phyloP scores from a whole-genome alignment of 2,329 filamentous ascomycete species.

The Fusarium tuaranense region DNA sequence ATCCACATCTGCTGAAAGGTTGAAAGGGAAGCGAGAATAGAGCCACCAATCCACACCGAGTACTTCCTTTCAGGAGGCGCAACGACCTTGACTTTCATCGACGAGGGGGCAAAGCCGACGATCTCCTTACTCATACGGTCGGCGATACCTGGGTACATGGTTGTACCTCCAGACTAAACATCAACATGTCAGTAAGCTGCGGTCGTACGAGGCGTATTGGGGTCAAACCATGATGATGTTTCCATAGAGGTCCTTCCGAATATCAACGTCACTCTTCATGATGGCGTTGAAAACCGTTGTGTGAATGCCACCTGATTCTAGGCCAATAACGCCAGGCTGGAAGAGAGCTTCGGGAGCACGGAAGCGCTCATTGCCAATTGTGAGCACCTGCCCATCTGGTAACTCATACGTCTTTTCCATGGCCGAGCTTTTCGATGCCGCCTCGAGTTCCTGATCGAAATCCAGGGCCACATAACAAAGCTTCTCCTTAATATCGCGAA shows the following conservation, averaged over 20 bases:
- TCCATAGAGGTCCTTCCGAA: conserved; percentile 99
- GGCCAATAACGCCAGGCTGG: conserved; percentile 98
- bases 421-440: conserved; percentile 96
- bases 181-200: neutral
- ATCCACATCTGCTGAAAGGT: conserved; percentile 99
- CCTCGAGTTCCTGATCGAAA: conserved; percentile 99
- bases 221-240: conserved; percentile 99
- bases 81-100: conserved; percentile 99
- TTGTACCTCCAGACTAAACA: conserved; percentile 97
- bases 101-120: conserved; percentile 97
- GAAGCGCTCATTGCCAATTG: conserved; percentile 99
- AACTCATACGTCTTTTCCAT: conserved; percentile 99
- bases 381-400: conserved; percentile 99
- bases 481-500: conserved; percentile 99
- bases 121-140: conserved; percentile 99
- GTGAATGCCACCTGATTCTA: conserved; percentile 98
- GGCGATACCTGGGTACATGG: conserved; percentile 99
- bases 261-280: conserved; percentile 99
- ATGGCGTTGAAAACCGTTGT: conserved; percentile 99
- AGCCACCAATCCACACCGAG: conserved; percentile 99
- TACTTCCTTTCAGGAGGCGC: conserved; percentile 99
- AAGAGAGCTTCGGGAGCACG: conserved; percentile 99
- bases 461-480: conserved; percentile 99
- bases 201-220: neutral
- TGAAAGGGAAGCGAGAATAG: conserved; percentile 98